These are phyloP conservation scores for Jackrogersella minutella DNA, from an alignment of 495 filamentous ascomycete species.

Conservation along the genomic window DNA sequence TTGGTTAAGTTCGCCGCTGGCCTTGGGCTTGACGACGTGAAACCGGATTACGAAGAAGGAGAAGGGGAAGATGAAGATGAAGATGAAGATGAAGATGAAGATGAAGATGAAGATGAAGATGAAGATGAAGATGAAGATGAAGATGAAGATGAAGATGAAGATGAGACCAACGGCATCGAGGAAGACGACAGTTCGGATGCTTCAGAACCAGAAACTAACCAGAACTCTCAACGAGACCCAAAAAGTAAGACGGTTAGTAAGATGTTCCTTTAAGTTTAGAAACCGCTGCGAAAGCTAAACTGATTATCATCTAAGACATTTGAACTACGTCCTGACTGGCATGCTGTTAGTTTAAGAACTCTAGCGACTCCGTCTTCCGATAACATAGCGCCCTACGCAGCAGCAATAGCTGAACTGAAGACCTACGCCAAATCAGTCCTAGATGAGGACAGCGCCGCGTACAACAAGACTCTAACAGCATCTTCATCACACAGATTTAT, in stretches of 20 bases:
- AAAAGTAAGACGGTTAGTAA: slow-evolving; percentile 56
- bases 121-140: slow-evolving; percentile 42
- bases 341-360: slow-evolving; percentile 68
- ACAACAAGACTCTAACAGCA: slow-evolving; percentile 60
- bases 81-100: slow-evolving; percentile 30
- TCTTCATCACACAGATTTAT: slow-evolving; percentile 93
- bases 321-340: slow-evolving; percentile 85
- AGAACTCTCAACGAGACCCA: slow-evolving; percentile 28
- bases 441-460: slow-evolving; percentile 71
- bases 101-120: slow-evolving; percentile 42
- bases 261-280: slow-evolving; percentile 29
- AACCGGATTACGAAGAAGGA: slow-evolving; percentile 40
- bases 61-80: slow-evolving; percentile 48
- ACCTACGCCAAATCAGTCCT: slow-evolving; percentile 76
- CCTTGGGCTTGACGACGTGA: slow-evolving; percentile 56
- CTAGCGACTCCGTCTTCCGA: slow-evolving; percentile 58
- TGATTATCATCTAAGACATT: slow-evolving; percentile 64
- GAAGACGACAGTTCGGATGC: slow-evolving; percentile 26
- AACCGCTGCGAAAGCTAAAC: slow-evolving; percentile 15
- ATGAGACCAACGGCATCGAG: no score
- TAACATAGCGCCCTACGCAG: slow-evolving; percentile 58
- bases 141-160: slow-evolving; percentile 36
- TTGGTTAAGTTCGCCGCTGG: slow-evolving; percentile 55
- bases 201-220: slow-evolving; percentile 21
- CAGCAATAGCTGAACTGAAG: slow-evolving; percentile 75